Percentiles rank a stretch among this genome's conserved stretches.
phyloP scores from a whole-genome alignment of 2,329 filamentous ascomycete species.

The Pseudogymnoascus verrucosus region DNA sequence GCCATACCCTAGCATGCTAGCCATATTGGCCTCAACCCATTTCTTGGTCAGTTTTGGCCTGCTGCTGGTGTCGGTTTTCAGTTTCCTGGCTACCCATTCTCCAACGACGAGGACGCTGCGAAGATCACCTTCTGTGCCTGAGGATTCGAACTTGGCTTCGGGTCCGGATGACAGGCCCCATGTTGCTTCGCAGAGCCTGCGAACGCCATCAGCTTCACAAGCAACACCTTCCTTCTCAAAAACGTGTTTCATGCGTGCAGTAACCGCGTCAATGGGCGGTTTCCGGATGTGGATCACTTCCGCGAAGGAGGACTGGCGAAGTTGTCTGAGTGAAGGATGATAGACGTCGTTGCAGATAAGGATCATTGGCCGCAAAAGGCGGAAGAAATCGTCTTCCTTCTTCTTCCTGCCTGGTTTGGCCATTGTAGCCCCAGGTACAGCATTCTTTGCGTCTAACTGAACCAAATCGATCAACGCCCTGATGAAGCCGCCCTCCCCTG shows the following conservation, averaged over 20 bases:
- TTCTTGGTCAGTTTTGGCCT: constrained; percentile 53
- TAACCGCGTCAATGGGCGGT: constrained; percentile 77
- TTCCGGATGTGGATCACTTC: constrained; percentile 91
- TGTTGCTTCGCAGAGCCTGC: constrained; percentile 73
- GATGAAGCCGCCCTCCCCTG: constrained; percentile 88
- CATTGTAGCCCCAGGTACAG: constrained; percentile 25
- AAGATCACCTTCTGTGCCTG: constrained; percentile 65
- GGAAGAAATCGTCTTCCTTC: constrained; percentile 78
- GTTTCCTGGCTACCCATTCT: constrained; percentile 73
- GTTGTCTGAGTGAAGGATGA: constrained; percentile 74
- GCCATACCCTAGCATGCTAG: constrained; percentile 59
- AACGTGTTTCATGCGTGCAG: constrained; percentile 69
- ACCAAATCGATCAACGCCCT: constrained; percentile 91
- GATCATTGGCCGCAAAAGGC: constrained; percentile 78
- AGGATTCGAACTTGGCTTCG: constrained; percentile 59
- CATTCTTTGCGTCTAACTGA: constrained; percentile 75
- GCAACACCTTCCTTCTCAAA: constrained; percentile 85
- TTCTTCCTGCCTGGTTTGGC: constrained; percentile 27
- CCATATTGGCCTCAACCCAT: constrained; percentile 68
- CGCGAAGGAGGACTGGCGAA: constrained; percentile 76
- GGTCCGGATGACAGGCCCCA: constrained; percentile 72
- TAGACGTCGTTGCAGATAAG: constrained; percentile 98
- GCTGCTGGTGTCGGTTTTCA: constrained; percentile 37
- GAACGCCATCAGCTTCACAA: constrained; percentile 81
- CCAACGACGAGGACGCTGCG: constrained; percentile 78